Evolutionary conservation across 192 early-diverging fungal genomes (phyloP).

Genomic region (Endogone sp.): DNA sequence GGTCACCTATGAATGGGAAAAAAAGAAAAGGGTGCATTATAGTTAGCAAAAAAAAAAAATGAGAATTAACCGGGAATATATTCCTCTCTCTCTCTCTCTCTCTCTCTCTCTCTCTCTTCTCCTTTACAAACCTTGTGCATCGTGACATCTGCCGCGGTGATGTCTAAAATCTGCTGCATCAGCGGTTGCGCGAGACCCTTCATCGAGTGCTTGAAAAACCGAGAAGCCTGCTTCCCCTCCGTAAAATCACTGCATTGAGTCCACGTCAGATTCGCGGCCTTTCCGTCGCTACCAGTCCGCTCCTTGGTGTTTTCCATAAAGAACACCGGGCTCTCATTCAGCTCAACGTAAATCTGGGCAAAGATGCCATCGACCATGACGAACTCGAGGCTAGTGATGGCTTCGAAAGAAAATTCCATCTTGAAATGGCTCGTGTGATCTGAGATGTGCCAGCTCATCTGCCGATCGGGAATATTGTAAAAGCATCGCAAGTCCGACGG

Average conservation of each 20-base stretch:
- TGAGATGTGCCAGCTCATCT: slow-evolving; percentile 58
- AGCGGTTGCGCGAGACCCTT: slow-evolving; percentile 33
- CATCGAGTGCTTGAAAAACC: slow-evolving; percentile 45
- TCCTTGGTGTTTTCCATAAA: slow-evolving; percentile 35
- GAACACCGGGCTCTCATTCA: slow-evolving; percentile 48
- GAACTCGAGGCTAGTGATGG: slow-evolving; percentile 46
- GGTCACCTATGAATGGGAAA: background rate
- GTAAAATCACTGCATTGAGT: slow-evolving; percentile 60
- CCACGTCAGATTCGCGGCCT: slow-evolving; percentile 29
- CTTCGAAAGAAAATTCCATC: slow-evolving; percentile 55
- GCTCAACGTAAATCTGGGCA: slow-evolving; percentile 43
- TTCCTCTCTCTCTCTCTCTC: no score
- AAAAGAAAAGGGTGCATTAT: no score
- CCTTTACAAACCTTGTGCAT: background rate
- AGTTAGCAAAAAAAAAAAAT: no score
- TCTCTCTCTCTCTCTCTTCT: background rate
- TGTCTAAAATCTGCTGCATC: slow-evolving; percentile 16
- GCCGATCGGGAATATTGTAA: slow-evolving; percentile 38
- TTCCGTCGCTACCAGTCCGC: background rate
- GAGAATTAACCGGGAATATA: no score
- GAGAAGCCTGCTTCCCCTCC: slow-evolving; percentile 55
- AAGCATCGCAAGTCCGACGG: slow-evolving; percentile 49
- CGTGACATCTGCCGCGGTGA: slow-evolving; percentile 3
- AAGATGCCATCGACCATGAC: slow-evolving; percentile 34
- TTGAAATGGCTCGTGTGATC: slow-evolving; percentile 55